phyloP scores from a whole-genome alignment of 345 rosid species.

The Xanthoceras sorbifolium region DNA sequence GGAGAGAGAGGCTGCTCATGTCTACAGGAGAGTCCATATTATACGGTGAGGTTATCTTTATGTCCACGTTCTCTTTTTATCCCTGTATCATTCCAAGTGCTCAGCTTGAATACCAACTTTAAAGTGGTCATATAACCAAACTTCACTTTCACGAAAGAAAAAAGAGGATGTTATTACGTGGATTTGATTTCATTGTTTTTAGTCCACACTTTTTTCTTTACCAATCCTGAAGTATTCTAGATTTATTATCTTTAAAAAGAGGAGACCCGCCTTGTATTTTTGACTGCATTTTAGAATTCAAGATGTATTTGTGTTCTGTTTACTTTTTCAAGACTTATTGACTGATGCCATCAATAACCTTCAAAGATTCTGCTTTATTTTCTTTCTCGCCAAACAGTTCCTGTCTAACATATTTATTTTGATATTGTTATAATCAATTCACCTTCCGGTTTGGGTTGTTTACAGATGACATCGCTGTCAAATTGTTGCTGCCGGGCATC shows the following conservation, averaged over 20 bases:
- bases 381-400: slow-evolving; percentile 7
- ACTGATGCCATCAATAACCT: not conserved
- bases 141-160: not conserved
- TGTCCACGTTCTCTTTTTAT: not conserved
- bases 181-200: not conserved
- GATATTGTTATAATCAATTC: not conserved
- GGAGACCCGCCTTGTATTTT: not conserved
- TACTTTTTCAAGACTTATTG: not conserved
- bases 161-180: not conserved
- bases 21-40: slow-evolving; percentile 7
- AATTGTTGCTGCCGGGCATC: slow-evolving; percentile 4
- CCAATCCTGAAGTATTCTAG: too few species aligned
- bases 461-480: slow-evolving; percentile 12
- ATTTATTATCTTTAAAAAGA: too few species aligned
- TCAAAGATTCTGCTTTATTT: slow-evolving; percentile 7
- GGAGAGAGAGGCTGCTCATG: not conserved
- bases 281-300: not conserved
- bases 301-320: not conserved
- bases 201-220: not conserved
- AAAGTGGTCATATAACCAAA: not conserved
- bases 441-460: slow-evolving; percentile 4
- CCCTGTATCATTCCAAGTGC: not conserved
- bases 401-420: not conserved
- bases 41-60: slow-evolving; percentile 22
- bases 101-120: slow-evolving; percentile 2